Percentiles rank a stretch among this genome's conserved stretches.
Evolutionary conservation across 495 filamentous ascomycete species (phyloP).

Genomic region (Xylaria nigripes): DNA sequence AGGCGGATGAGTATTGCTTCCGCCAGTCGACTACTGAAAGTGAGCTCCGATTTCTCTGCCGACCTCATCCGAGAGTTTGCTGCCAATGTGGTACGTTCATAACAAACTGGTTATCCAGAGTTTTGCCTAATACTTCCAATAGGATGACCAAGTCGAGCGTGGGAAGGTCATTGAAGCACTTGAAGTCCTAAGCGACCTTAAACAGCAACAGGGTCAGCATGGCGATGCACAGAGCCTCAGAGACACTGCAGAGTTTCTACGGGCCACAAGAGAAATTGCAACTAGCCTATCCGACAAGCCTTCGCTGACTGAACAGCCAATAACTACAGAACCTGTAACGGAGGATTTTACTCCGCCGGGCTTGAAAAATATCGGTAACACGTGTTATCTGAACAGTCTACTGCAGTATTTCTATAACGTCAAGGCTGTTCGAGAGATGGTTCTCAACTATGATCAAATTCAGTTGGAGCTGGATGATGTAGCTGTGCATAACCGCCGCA

Average conservation of each 20-base stretch:
- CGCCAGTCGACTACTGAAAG: conserved; percentile 10
- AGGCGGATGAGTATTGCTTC: conserved; percentile 17
- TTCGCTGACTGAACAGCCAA: neutral
- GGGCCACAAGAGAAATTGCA: conserved; percentile 1
- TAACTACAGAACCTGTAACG: neutral
- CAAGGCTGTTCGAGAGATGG: conserved; percentile 69
- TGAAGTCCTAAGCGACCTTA: conserved; percentile 21
- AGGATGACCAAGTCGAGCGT: conserved; percentile 15
- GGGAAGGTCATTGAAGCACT: conserved; percentile 18
- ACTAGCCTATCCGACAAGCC: neutral
- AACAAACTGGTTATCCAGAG: neutral
- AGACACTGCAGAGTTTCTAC: conserved; percentile 19
- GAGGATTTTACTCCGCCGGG: conserved; percentile 36
- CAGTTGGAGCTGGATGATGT: conserved; percentile 54
- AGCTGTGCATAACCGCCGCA: conserved; percentile 51
- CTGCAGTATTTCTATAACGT: conserved; percentile 93
- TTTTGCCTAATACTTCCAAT: neutral
- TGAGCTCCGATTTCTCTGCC: conserved; percentile 17
- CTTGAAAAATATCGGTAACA: conserved; percentile 88
- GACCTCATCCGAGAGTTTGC: conserved; percentile 22
- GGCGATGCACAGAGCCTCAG: conserved; percentile 17
- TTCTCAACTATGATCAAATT: conserved; percentile 61
- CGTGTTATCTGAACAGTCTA: conserved; percentile 95
- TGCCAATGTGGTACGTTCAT: conserved; percentile 11
- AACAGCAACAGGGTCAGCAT: conserved; percentile 8